Percentiles rank a stretch among this genome's conserved stretches.
Evolutionary conservation across 2,329 filamentous ascomycete genomes (phyloP).

Genomic region (Incumbomyces lentus): DNA sequence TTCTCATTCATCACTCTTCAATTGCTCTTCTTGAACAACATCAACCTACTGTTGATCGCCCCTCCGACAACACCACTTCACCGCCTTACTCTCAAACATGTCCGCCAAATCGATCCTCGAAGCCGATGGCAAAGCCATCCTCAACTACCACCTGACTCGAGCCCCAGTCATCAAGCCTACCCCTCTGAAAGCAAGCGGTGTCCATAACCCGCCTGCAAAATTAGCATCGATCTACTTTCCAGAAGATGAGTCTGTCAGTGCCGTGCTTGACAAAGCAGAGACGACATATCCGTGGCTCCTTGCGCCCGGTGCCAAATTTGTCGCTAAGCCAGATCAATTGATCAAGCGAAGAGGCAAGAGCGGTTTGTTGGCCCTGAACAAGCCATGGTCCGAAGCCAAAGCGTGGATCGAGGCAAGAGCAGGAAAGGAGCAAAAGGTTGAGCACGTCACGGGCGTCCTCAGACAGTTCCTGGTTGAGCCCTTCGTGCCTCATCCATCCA

Average conservation of each 20-base stretch:
- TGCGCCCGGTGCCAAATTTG: slow-evolving; percentile 73
- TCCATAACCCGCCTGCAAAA: slow-evolving; percentile 85
- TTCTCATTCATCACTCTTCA: not conserved
- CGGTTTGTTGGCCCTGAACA: slow-evolving; percentile 90
- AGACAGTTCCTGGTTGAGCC: slow-evolving; percentile 97
- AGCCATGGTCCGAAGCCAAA: slow-evolving; percentile 88
- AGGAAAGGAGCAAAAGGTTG: slow-evolving; percentile 84
- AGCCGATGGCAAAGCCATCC: slow-evolving; percentile 99
- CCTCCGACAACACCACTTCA: slow-evolving; percentile 14
- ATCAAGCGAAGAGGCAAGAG: slow-evolving; percentile 99
- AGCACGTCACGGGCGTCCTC: slow-evolving; percentile 78
- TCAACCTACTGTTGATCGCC: slow-evolving; percentile 15
- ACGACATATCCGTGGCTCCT: slow-evolving; percentile 94
- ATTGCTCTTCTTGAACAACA: slow-evolving; percentile 5
- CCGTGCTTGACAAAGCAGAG: slow-evolving; percentile 90
- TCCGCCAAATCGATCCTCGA: slow-evolving; percentile 96
- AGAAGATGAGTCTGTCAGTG: slow-evolving; percentile 71
- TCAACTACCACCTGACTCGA: slow-evolving; percentile 99
- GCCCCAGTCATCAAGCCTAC: slow-evolving; percentile 96
- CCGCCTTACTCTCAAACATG: slow-evolving; percentile 46
- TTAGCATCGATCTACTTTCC: slow-evolving; percentile 89
- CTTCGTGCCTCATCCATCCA: slow-evolving; percentile 88
- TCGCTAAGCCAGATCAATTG: slow-evolving; percentile 98
- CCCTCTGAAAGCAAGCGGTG: slow-evolving; percentile 70
- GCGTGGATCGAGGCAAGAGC: slow-evolving; percentile 90